Evolutionary conservation across 1,284 basidiomycete species (phyloP).

Genomic region (Fistulinella cinereoalba): DNA sequence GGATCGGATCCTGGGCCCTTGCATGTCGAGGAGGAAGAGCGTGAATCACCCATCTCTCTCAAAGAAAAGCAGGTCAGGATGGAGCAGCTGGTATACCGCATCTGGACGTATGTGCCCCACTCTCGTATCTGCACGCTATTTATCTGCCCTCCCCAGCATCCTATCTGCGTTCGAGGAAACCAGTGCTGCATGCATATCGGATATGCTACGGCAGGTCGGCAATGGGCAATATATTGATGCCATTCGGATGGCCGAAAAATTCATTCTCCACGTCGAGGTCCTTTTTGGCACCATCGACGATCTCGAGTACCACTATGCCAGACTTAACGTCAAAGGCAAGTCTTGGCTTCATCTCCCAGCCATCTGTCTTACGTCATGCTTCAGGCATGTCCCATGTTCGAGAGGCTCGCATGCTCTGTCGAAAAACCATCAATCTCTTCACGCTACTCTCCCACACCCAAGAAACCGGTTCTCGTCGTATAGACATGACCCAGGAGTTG

Average conservation of each 20-base stretch:
- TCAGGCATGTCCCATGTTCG: slow-evolving; percentile 96
- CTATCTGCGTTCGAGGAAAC: slow-evolving; percentile 98
- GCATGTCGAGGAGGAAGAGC: slow-evolving; percentile 72
- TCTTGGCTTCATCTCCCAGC: slow-evolving; percentile 13
- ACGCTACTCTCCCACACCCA: slow-evolving; percentile 96
- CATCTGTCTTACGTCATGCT: slow-evolving; percentile 16
- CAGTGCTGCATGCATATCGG: slow-evolving; percentile 98
- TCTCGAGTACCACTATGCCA: slow-evolving; percentile 87
- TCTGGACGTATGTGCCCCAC: slow-evolving; percentile 78
- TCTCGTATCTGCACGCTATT: slow-evolving; percentile 5
- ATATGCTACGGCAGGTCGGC: slow-evolving; percentile 97
- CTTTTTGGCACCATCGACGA: slow-evolving; percentile 98
- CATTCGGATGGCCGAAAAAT: slow-evolving; percentile 97
- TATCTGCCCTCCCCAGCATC: slow-evolving; percentile 50
- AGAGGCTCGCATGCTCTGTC: slow-evolving; percentile 97
- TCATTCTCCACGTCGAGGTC: slow-evolving; percentile 97
- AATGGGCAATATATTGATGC: slow-evolving; percentile 95
- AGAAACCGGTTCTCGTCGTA: slow-evolving; percentile 83
- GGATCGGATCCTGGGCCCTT: slow-evolving; percentile 51
- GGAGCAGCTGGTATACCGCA: slow-evolving; percentile 97
- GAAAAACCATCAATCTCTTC: slow-evolving; percentile 98
- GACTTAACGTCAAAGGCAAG: slow-evolving; percentile 80
- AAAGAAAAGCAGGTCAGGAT: slow-evolving; percentile 91
- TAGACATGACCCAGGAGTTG: slow-evolving; percentile 97
- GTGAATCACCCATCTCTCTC: slow-evolving; percentile 79